phyloP scores from a whole-genome alignment of 306 rosid genomes.

The Lotus japonicus region DNA sequence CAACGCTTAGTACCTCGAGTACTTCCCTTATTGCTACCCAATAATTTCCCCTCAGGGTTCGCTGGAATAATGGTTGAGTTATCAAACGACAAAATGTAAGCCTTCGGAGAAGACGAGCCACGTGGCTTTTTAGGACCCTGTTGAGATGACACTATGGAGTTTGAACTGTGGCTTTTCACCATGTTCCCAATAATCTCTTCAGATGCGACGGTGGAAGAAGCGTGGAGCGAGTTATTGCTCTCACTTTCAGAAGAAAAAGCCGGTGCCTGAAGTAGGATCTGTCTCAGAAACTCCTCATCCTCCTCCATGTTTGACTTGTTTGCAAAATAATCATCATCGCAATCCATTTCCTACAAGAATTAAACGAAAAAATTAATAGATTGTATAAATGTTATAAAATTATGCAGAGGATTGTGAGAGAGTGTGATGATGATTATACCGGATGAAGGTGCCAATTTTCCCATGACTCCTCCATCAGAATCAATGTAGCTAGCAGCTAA shows the following conservation, averaged over 20 bases:
- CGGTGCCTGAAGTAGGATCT: slow-evolving; percentile 3
- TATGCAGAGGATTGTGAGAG: no score
- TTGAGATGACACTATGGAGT: not conserved
- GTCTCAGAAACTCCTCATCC: slow-evolving; percentile 22
- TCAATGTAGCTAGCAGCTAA: no score
- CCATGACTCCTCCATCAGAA: slow-evolving; percentile 23
- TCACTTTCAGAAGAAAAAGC: slow-evolving; percentile 3
- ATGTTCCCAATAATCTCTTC: no score
- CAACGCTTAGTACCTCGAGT: not conserved
- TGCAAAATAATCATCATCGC: not conserved
- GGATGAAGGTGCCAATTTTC: slow-evolving; percentile 4
- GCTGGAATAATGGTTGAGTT: slow-evolving; percentile 16
- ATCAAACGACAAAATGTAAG: slow-evolving; percentile 29
- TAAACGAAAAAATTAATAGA: no score
- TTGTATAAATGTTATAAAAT: no score
- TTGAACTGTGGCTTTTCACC: not conserved
- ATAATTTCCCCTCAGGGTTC: not conserved
- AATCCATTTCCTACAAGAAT: slow-evolving; percentile 26
- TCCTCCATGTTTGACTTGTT: not conserved
- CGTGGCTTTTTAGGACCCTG: not conserved
- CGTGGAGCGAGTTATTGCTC: not conserved
- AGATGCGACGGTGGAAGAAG: not conserved
- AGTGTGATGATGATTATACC: not conserved
- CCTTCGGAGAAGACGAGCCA: not conserved
- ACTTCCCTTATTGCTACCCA: not conserved